phyloP scores from a whole-genome alignment of 768 basidiomycete genomes.

The Leucosporidium creatinivorum region DNA sequence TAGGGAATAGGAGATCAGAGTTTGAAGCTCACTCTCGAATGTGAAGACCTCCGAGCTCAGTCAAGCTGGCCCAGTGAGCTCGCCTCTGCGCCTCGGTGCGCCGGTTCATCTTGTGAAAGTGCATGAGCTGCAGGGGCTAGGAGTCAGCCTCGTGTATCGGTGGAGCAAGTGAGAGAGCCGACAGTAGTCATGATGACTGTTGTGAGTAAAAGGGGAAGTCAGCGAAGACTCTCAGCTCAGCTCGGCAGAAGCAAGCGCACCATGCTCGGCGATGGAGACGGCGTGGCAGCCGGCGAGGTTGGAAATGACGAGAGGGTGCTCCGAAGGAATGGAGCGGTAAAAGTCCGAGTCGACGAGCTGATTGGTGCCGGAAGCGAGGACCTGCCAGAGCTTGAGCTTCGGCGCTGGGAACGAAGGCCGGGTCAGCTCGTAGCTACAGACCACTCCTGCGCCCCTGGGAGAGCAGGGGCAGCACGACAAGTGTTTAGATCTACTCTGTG shows the following conservation, averaged over 20 bases:
- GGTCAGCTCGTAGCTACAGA: background rate
- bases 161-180: background rate
- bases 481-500: background rate
- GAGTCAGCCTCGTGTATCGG: background rate
- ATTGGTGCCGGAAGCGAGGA: background rate
- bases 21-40: background rate
- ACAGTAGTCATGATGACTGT: background rate
- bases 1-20: too few species aligned
- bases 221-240: background rate
- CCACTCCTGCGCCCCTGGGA: background rate
- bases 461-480: background rate
- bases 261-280: slow-evolving; percentile 1
- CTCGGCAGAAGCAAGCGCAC: background rate
- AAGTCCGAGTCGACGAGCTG: background rate
- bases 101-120: background rate
- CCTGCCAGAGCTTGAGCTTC: background rate
- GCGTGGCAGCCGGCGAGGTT: slow-evolving; percentile 2
- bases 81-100: background rate
- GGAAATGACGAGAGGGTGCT: background rate
- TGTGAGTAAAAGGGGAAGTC: background rate
- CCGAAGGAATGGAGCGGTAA: background rate
- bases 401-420: background rate
- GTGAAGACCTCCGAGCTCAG: background rate
- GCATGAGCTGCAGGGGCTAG: background rate
- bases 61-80: background rate